Evolutionary conservation across 768 basidiomycete species (phyloP), one percentile per base, ranked within the genome.

Genomic region (Exsudoporus frostii): DNA sequence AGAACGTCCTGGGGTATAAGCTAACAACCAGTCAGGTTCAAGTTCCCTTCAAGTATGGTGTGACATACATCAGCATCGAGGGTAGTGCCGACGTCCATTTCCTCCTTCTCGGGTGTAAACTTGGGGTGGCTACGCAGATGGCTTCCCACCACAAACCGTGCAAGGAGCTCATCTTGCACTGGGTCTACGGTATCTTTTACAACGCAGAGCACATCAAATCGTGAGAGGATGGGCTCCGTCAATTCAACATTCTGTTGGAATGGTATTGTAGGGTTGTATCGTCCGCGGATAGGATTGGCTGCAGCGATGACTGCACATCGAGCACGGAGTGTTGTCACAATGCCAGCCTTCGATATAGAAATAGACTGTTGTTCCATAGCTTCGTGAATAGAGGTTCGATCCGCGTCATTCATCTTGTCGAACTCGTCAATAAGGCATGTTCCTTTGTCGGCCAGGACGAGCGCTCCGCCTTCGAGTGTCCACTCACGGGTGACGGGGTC

Each of bases 341-440:
- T 99, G 39, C 97, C 97, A 15, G 97, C 97, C 68, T 99, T 99
- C 22, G 96, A 93, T 64, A 99, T 98, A 5, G 97, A 98, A 60
- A 99, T 99, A 13, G 92, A 90, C 70, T 98, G 97, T 73, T 99
- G 97, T 68, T 99, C 97, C 97, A 99, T 99, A 2, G 97, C 97
- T 70, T 99, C 97, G 76, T 98, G 97, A 64, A 99, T 98, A 5
- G 94, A 97, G 15, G 95, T 98, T 62, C 96, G 80, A 69, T 99
- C 96, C 15, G 92, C 82, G 64, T 98, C 97, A 72, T 98, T 98
- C 97, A 99, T 99, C 78, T 99, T 99, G 77, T 99, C 97, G 69
- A 99, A 98, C 70, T 98, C 97, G 73, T 99, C 97, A 60, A 99
- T 99, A 34, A 98, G 76, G 66, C 97, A 98, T 25, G 89, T 92